phyloP scores from a whole-genome alignment of 345 rosid genomes.

The Citrus maxima region DNA sequence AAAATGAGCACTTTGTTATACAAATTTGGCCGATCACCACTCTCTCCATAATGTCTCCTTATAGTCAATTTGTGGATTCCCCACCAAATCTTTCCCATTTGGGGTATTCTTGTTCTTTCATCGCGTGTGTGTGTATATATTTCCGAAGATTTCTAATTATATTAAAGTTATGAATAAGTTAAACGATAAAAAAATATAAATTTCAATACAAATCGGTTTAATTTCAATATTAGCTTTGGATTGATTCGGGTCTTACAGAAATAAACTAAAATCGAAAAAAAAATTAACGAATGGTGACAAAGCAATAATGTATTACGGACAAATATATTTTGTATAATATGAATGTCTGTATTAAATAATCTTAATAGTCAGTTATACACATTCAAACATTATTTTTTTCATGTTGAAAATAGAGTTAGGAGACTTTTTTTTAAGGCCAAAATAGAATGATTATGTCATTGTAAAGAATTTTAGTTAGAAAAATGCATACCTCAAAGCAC shows the following conservation, averaged over 20 bases:
- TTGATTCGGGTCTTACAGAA: too few species aligned
- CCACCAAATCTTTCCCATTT: neutral
- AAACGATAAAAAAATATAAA: too few species aligned
- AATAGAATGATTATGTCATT: neutral
- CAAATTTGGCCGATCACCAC: neutral
- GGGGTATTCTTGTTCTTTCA: too few species aligned
- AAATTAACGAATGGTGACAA: too few species aligned
- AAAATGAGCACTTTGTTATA: neutral
- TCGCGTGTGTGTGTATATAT: too few species aligned
- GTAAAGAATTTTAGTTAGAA: neutral
- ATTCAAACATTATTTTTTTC: neutral
- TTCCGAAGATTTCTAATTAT: too few species aligned
- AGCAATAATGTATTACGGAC: rapidly evolving
- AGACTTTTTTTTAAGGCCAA: neutral
- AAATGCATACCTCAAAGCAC: neutral
- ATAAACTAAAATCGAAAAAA: too few species aligned
- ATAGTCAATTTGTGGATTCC: neutral
- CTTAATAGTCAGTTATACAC: too few species aligned
- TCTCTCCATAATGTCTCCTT: neutral
- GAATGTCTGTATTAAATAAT: too few species aligned
- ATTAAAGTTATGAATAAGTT: too few species aligned
- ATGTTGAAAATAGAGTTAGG: neutral
- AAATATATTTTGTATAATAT: rapidly evolving
- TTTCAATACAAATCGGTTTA: too few species aligned
- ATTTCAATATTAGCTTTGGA: too few species aligned